phyloP scores from a whole-genome alignment of 805 yeast genomes.

The Metschnikowia picachoensis region DNA sequence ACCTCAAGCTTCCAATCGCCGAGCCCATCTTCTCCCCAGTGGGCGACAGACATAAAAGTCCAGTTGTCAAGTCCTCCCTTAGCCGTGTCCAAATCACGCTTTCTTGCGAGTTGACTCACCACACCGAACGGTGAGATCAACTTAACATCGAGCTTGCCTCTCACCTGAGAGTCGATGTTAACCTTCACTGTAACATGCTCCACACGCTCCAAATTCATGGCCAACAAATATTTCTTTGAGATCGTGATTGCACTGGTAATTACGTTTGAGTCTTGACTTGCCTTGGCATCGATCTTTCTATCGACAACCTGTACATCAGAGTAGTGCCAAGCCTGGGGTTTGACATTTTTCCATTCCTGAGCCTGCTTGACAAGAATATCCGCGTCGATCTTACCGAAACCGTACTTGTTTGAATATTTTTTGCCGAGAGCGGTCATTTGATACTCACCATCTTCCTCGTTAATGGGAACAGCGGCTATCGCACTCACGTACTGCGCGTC shows the following conservation, averaged over 20 bases:
- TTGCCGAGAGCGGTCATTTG: constrained; percentile 66
- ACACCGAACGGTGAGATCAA: constrained; percentile 76
- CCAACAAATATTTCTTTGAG: constrained; percentile 43
- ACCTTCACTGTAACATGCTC: constrained; percentile 88
- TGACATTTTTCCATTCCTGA: constrained; percentile 73
- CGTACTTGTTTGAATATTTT: constrained; percentile 79
- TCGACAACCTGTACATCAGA: constrained; percentile 38
- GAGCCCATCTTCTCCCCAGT: constrained; percentile 82
- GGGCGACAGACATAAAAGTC: constrained; percentile 97
- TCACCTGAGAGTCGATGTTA: constrained; percentile 54
- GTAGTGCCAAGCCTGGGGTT: constrained; percentile 84
- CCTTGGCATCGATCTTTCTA: constrained; percentile 16
- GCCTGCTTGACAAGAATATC: constrained; percentile 69
- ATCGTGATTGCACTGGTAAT: constrained; percentile 38
- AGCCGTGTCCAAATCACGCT: constrained; percentile 56
- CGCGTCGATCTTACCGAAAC: constrained; percentile 91
- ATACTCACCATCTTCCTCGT: constrained; percentile 67
- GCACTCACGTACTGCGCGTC: constrained; percentile 86
- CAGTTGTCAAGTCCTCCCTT: constrained; percentile 65
- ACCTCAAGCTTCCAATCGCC: constrained; percentile 85
- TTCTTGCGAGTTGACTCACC: constrained; percentile 66
- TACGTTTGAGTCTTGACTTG: constrained; percentile 13
- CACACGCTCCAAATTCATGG: constrained; percentile 60
- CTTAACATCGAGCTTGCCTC: constrained; percentile 69
- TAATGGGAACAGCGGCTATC: constrained; percentile 63